Evolutionary conservation across 768 basidiomycete genomes (phyloP), one percentile per base, ranked within the genome.

Genomic region (Boletus patriciae): DNA sequence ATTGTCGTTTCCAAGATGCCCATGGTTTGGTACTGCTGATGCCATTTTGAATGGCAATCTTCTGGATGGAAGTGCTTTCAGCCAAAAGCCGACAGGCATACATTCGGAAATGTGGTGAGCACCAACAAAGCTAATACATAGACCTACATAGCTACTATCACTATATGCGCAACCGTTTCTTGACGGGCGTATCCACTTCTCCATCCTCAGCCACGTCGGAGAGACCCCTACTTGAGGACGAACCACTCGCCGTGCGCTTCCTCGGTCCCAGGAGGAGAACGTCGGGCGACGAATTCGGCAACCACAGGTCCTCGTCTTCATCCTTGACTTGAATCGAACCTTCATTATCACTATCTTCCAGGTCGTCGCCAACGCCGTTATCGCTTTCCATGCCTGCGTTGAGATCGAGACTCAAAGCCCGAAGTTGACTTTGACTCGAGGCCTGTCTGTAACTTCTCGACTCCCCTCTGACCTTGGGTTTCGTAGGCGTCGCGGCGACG

Each of bases 401-500:
- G n/a, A 58, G 31, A 29, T 38, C 52, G 25, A 34, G 57, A 50
- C 58, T 52, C 8, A 43, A 21, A 3, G 54, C 55, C 18, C 40
- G 50, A 34, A 55, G 46, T 42, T 57, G 58, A 46, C 57, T 51
- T 29, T 65, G 60, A 34, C 44, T 58, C 23, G 48, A 16, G 13
- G 47, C 21, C n/a, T 18, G 52, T 38, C 48, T 61, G 45, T 51
- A 23, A 38, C 44, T 59, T 42, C 55, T 49, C 47, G 49, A 2
- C 12, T 53, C 49, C 27, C 37, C 58, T 50, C 58, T 58, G 44
- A 52, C 44, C 36, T 63, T 66, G 43, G 71, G 66, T 58, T 82
- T 82, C 19, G 73, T 72, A 6, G 85, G 85, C 13, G 84, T 87
- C 13, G 81, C 81, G 3, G 77, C 77, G 23, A 87, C 84, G 27